These are phyloP conservation scores for Magnolia changhungtana DNA, from an alignment of 164 flowering plant species.

Conservation along the genomic window DNA sequence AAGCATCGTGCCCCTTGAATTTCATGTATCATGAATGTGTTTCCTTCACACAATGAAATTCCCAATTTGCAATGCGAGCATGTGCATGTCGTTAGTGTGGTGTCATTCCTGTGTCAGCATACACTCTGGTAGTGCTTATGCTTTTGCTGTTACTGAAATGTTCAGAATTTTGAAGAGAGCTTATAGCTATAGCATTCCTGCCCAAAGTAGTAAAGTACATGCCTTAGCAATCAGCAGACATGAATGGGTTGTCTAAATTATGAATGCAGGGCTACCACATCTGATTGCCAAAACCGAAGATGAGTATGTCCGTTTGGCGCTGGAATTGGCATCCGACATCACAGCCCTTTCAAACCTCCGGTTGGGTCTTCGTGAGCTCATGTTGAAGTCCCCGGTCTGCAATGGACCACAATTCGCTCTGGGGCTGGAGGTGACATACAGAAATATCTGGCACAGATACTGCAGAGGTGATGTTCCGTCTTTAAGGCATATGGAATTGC, in stretches of 20 bases:
- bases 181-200: too few relatives aligned
- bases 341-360: slow-evolving; percentile 70
- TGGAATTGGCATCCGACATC: slow-evolving; percentile 71
- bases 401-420: slow-evolving; percentile 61
- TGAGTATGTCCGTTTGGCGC: slow-evolving; percentile 72
- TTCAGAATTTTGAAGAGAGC: too few relatives aligned
- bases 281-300: slow-evolving; percentile 85
- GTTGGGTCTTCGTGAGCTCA: slow-evolving; percentile 69
- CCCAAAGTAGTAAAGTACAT: too few relatives aligned
- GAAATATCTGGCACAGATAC: slow-evolving; percentile 78
- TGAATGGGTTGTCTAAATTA: neutral
- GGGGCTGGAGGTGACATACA: slow-evolving; percentile 64
- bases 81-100: too few relatives aligned
- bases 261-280: slow-evolving; percentile 56
- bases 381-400: slow-evolving; percentile 87
- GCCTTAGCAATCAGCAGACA: too few relatives aligned
- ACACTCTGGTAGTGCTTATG: too few relatives aligned
- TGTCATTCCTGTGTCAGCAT: too few relatives aligned
- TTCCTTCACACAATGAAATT: too few relatives aligned
- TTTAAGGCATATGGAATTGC: slow-evolving; percentile 43
- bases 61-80: too few relatives aligned
- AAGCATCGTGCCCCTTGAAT: too few relatives aligned
- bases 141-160: too few relatives aligned
- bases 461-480: slow-evolving; percentile 86
- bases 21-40: too few relatives aligned